Conservation (phyloP, 2,329 filamentous ascomycete genomes). For the Diaporthe aspalathi region DNA sequence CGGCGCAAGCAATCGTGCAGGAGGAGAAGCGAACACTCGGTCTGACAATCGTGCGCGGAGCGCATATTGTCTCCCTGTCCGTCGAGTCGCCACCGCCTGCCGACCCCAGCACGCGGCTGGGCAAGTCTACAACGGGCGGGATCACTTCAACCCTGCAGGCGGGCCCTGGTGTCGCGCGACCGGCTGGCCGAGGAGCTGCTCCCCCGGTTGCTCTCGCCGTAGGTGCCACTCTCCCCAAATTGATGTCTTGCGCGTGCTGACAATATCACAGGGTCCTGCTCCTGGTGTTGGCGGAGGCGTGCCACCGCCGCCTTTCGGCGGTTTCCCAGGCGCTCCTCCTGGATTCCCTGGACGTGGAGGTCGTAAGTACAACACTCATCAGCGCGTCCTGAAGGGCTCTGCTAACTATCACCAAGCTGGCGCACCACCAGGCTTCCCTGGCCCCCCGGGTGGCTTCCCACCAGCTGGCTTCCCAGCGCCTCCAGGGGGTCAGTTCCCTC, state of each 20-base stretch:
- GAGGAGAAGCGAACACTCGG: slow-evolving; percentile 99
- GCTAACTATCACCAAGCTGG: slow-evolving; percentile 53
- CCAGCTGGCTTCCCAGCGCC: slow-evolving; percentile 56
- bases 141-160: slow-evolving; percentile 78
- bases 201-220: slow-evolving; percentile 83
- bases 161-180: slow-evolving; percentile 90
- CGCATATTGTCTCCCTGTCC: slow-evolving; percentile 92
- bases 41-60: slow-evolving; percentile 92
- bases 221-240: slow-evolving; percentile 45
- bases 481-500: slow-evolving; percentile 58
- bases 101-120: slow-evolving; percentile 90
- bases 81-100: slow-evolving; percentile 96
- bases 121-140: slow-evolving; percentile 77
- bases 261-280: slow-evolving; percentile 73
- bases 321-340: slow-evolving; percentile 64
- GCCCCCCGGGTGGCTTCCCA: slow-evolving; percentile 56
- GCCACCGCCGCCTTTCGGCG: slow-evolving; percentile 69
- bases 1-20: slow-evolving; percentile 79
- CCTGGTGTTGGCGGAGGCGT: slow-evolving; percentile 82
- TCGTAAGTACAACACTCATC: slow-evolving; percentile 56
- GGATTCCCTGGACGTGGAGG: slow-evolving; percentile 66
- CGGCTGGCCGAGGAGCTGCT: slow-evolving; percentile 84
- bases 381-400: slow-evolving; percentile 48
- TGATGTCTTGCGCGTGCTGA: slow-evolving; percentile 40
- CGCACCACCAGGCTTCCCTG: slow-evolving; percentile 62